Percentiles rank a stretch among this genome's conserved stretches.
phyloP scores from a whole-genome alignment of 1,139 yeast species.

The Saccharomycopsis crataegensis region DNA sequence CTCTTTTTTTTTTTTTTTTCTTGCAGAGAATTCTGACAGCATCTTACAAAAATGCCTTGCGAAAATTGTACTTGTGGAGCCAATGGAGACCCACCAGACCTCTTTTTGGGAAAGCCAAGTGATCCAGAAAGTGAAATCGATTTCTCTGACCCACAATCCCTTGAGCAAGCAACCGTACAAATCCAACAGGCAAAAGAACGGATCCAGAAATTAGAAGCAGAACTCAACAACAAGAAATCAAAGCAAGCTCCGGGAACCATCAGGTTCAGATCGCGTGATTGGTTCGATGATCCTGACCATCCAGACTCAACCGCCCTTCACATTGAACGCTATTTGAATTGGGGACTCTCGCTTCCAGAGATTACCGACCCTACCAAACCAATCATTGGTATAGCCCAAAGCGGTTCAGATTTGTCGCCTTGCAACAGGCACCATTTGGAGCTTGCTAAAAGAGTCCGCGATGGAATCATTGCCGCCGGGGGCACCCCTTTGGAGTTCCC shows the following conservation, averaged over 20 bases:
- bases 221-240: conserved; percentile 5
- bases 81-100: conserved; percentile 7
- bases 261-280: conserved; percentile 21
- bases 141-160: conserved; percentile 13
- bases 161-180: conserved; percentile 18
- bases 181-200: conserved; percentile 19
- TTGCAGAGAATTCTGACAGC: no score
- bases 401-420: conserved; percentile 25
- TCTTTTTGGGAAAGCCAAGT: no score
- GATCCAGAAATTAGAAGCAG: conserved; percentile 15
- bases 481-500: conserved; percentile 26
- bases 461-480: conserved; percentile 24
- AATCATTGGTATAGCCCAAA: conserved; percentile 26
- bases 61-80: conserved; percentile 24
- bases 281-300: conserved; percentile 24
- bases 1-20: no score
- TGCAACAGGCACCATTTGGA: conserved; percentile 25
- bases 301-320: conserved; percentile 25
- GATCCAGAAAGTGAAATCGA: conserved; percentile 8
- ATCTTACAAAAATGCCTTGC: conserved; percentile 20
- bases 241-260: conserved; percentile 14
- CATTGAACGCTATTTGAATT: conserved; percentile 24
- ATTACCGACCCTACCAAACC: conserved; percentile 24
- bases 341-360: conserved; percentile 24
- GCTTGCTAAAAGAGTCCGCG: conserved; percentile 25